Conservation (phyloP, 2,329 filamentous ascomycete genomes). For the Colletotrichum cuscutae region DNA sequence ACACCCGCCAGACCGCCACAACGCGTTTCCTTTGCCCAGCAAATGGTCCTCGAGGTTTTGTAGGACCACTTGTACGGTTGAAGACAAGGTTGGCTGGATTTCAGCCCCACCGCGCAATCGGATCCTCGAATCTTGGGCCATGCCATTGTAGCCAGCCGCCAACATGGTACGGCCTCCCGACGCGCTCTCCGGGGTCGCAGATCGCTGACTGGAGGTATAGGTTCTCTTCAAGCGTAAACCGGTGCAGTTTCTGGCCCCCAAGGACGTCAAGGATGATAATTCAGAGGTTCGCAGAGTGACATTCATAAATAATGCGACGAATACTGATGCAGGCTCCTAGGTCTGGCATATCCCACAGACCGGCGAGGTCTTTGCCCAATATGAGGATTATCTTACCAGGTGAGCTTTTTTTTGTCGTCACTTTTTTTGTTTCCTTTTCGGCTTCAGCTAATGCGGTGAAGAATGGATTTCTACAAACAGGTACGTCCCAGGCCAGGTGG, state of each 20-base stretch:
- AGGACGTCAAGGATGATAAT: constrained; percentile 81
- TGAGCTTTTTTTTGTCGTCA: constrained; percentile 54
- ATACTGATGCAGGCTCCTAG: constrained; percentile 56
- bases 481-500: constrained; percentile 56
- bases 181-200: constrained; percentile 12
- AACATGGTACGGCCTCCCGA: constrained; percentile 47
- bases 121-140: constrained; percentile 25
- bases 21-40: constrained; percentile 38
- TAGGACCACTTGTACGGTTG: constrained; percentile 17
- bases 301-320: constrained; percentile 30
- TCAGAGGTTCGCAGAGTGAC: constrained; percentile 72
- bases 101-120: constrained; percentile 52
- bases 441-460: constrained; percentile 52
- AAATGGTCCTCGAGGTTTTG: constrained; percentile 4
- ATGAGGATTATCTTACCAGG: constrained; percentile 89
- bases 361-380: constrained; percentile 87
- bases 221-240: constrained; percentile 97
- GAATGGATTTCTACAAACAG: constrained; percentile 94
- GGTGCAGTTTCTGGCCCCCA: constrained; percentile 81
- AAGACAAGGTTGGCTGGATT: constrained; percentile 45
- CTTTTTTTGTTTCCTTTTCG: background rate
- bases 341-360: constrained; percentile 93
- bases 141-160: constrained; percentile 36
- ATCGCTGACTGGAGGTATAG: constrained; percentile 57
- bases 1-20: constrained; percentile 24